A percentile compares a stretch with the other conserved stretches of the same genome.
phyloP scores from a whole-genome alignment of 306 rosid genomes.

The Gynostemma pentaphyllum region DNA sequence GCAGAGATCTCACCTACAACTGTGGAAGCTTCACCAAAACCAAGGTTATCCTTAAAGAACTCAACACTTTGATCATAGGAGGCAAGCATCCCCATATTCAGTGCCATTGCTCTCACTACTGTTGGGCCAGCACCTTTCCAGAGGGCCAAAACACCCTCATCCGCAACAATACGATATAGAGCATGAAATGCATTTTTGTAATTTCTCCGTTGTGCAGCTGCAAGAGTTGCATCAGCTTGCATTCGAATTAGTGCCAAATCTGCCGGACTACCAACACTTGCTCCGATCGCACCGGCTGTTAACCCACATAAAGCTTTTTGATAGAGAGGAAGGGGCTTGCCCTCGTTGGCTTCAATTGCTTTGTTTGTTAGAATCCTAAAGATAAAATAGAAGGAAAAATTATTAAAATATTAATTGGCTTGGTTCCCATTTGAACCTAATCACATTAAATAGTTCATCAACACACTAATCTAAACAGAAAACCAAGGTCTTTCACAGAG shows the following conservation, averaged over 20 bases:
- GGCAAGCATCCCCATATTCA: constrained; percentile 99
- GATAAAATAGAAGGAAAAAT: neutral
- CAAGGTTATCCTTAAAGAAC: constrained; percentile 74
- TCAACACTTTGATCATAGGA: constrained; percentile 95
- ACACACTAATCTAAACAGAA: neutral
- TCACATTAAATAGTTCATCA: neutral
- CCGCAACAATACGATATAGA: constrained; percentile 63
- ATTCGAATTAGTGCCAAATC: constrained; percentile 95
- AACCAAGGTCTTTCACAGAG: neutral
- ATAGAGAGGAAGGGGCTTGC: constrained; percentile 94
- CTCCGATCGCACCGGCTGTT: constrained; percentile 99
- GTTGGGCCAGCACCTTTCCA: constrained; percentile 99
- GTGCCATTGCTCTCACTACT: constrained; percentile 96
- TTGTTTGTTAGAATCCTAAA: constrained; percentile 68
- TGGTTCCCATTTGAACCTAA: neutral
- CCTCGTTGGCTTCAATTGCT: constrained; percentile 94
- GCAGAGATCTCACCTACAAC: constrained; percentile 40
- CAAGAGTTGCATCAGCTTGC: constrained; percentile 97
- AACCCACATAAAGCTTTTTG: constrained; percentile 97
- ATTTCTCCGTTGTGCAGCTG: constrained; percentile 79
- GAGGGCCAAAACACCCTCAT: constrained; percentile 87
- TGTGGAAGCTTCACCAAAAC: constrained; percentile 77
- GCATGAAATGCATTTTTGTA: constrained; percentile 96
- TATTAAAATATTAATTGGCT: neutral
- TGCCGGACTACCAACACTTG: constrained; percentile 84